These are phyloP conservation scores for Trametes versicolor DNA, from an alignment of 1,284 basidiomycete genomes.

Conservation along the genomic window DNA sequence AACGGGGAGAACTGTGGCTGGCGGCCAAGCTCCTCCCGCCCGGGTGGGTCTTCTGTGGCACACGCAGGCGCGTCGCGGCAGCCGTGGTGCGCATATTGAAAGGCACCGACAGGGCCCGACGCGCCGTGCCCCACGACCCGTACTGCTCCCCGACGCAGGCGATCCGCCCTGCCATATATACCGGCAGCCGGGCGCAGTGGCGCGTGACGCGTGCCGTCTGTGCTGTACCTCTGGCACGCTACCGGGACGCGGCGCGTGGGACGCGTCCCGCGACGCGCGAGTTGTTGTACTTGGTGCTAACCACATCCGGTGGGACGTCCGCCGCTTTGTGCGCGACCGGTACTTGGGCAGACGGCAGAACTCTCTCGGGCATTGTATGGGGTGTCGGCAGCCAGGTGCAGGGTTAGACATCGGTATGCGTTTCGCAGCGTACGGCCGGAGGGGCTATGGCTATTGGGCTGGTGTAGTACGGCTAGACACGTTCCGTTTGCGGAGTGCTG, in stretches of 20 bases:
- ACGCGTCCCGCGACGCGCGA: conserved; percentile 18
- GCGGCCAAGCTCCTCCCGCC: not conserved
- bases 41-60: not conserved
- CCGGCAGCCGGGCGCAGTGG: conserved; percentile 5
- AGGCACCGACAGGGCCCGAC: conserved; percentile 8
- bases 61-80: not conserved
- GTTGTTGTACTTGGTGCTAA: not conserved
- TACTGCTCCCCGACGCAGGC: conserved; percentile 6
- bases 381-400: not conserved
- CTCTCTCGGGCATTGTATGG: not conserved
- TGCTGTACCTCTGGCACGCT: not conserved
- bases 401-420: not conserved
- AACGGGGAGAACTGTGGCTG: conserved; percentile 1
- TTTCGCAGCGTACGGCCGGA: not conserved
- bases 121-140: conserved; percentile 19
- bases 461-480: too few relatives aligned
- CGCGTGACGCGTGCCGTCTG: conserved; percentile 11
- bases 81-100: conserved; percentile 4
- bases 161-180: conserved; percentile 19
- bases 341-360: conserved; percentile 5
- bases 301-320: not conserved
- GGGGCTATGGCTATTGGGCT: not conserved
- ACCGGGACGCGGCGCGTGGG: not conserved
- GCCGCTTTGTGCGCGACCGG: conserved; percentile 13
- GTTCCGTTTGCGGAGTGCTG: not conserved